phyloP scores from a whole-genome alignment of 73 alveolate genomes.

The Blepharisma japonicum region DNA sequence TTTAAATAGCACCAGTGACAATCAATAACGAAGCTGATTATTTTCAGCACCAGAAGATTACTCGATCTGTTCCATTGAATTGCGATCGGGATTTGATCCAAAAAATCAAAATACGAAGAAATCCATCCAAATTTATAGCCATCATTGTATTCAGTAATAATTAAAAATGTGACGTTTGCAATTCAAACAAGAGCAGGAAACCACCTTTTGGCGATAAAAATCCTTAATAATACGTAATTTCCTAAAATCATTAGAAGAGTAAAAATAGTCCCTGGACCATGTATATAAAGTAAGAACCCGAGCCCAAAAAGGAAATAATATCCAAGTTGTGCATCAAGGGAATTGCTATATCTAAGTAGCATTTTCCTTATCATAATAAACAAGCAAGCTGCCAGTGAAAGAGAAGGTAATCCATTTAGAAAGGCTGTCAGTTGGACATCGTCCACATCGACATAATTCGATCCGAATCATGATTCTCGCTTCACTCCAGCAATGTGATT shows the following conservation, averaged over 20 bases:
- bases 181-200: constrained; percentile 4
- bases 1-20: not conserved
- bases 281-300: not conserved
- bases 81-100: not conserved
- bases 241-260: not conserved
- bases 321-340: not conserved
- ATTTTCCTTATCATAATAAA: not conserved
- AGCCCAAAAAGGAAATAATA: not conserved
- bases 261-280: not conserved
- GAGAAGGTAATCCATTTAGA: not conserved
- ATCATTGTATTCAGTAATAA: not conserved
- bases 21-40: not conserved
- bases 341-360: not conserved
- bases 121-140: constrained; percentile 9
- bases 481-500: not conserved
- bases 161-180: not conserved
- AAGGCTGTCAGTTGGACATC: not conserved
- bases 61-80: not conserved
- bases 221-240: not conserved
- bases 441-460: not conserved
- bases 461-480: too few relatives aligned
- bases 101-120: not conserved
- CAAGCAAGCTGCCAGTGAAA: not conserved
- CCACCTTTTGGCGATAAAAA: not conserved
- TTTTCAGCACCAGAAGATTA: not conserved